Conservation (phyloP, 495 filamentous ascomycete species). For the Aspergillus heteromorphus region DNA sequence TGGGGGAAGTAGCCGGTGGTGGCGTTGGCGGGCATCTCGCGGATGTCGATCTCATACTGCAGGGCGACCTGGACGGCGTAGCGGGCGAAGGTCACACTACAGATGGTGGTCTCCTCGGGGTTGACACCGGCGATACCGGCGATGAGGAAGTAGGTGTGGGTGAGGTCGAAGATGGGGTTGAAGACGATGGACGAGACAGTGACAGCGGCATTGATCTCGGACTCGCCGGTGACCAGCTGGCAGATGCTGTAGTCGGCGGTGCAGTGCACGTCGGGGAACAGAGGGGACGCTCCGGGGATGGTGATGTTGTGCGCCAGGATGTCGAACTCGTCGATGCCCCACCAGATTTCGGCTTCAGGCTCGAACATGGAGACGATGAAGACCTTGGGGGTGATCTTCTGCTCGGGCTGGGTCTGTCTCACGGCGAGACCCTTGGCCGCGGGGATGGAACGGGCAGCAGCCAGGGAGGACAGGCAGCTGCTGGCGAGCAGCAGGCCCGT, state of each 20-base stretch:
- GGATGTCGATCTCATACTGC: slow-evolving; percentile 69
- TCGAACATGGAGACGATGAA: slow-evolving; percentile 70
- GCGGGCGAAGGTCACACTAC: slow-evolving; percentile 58
- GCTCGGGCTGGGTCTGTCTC: background rate
- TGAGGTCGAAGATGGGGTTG: slow-evolving; percentile 60
- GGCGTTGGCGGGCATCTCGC: slow-evolving; percentile 62
- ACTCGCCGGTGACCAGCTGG: slow-evolving; percentile 54
- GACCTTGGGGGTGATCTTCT: slow-evolving; percentile 55
- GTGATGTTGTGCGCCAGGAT: slow-evolving; percentile 60
- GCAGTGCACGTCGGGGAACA: slow-evolving; percentile 62
- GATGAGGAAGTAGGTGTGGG: slow-evolving; percentile 62
- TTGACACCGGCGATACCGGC: slow-evolving; percentile 70
- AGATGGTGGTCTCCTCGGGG: slow-evolving; percentile 58
- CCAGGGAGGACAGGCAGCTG: slow-evolving; percentile 10
- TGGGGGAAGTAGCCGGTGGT: slow-evolving; percentile 63
- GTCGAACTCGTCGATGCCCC: slow-evolving; percentile 55
- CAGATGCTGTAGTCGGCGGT: slow-evolving; percentile 52
- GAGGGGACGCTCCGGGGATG: slow-evolving; percentile 59
- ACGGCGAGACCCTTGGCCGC: background rate
- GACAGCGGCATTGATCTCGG: slow-evolving; percentile 70
- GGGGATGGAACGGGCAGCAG: background rate
- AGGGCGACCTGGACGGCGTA: slow-evolving; percentile 68
- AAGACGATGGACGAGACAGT: slow-evolving; percentile 55
- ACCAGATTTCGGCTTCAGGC: slow-evolving; percentile 65
- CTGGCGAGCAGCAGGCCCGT: slow-evolving; percentile 11